Conservation (phyloP, 768 basidiomycete genomes). For the Termitomyces sp. region DNA sequence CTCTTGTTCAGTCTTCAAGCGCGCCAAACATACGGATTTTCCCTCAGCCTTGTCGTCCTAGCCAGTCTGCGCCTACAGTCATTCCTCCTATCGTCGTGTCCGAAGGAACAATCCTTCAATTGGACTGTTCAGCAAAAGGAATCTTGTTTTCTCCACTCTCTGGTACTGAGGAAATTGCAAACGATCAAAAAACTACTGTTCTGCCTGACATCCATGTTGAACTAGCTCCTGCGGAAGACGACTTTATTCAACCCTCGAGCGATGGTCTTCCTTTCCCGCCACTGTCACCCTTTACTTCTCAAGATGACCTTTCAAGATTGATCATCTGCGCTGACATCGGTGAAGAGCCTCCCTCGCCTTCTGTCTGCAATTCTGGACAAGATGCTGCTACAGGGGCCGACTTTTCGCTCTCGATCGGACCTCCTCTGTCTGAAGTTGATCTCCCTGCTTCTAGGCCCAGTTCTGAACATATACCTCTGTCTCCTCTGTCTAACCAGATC, state of each 20-base stretch:
- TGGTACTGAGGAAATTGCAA: neutral
- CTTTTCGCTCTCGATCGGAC: slow-evolving; percentile 4
- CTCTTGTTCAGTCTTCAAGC: slow-evolving; percentile 3
- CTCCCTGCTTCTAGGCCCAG: neutral
- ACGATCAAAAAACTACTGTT: neutral
- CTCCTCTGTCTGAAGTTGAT: neutral
- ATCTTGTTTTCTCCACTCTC: slow-evolving; percentile 1
- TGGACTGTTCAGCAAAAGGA: neutral
- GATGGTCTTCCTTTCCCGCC: neutral
- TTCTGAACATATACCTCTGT: slow-evolving; percentile 1
- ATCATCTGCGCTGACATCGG: slow-evolving; percentile 1
- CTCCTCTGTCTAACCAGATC: slow-evolving; percentile 4
- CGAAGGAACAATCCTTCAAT: neutral
- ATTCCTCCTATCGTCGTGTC: neutral
- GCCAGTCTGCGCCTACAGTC: neutral
- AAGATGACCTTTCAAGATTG: slow-evolving; percentile 8
- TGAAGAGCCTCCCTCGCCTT: slow-evolving; percentile 8
- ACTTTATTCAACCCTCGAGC: neutral
- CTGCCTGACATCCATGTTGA: slow-evolving; percentile 7
- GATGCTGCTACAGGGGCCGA: neutral
- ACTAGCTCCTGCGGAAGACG: neutral
- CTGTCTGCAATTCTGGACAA: neutral
- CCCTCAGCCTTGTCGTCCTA: neutral
- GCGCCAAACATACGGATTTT: slow-evolving; percentile 5
- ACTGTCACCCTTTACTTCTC: slow-evolving; percentile 3